Conservation (phyloP, 495 filamentous ascomycete species). For the Darksidea phi region DNA sequence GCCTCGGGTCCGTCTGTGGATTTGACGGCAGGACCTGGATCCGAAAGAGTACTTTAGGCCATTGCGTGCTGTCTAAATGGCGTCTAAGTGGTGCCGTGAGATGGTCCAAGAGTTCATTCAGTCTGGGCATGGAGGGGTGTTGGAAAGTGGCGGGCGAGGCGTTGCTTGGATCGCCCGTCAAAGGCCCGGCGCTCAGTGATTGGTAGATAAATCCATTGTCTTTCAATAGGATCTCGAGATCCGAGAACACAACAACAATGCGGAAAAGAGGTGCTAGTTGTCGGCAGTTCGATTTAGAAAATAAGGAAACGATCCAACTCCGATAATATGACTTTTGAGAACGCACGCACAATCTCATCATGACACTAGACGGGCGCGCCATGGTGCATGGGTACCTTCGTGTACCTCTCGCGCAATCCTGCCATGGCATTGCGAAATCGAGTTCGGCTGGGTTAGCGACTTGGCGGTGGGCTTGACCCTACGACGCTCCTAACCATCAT, state of each 20-base stretch:
- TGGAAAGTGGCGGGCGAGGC: neutral
- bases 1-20: neutral
- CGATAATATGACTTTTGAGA: neutral
- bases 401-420: slow-evolving; percentile 18
- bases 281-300: neutral
- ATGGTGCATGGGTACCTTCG: neutral
- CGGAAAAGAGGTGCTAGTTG: neutral
- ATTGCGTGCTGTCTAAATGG: slow-evolving; percentile 19
- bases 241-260: neutral
- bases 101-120: slow-evolving; percentile 23
- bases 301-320: no score
- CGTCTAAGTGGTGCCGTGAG: neutral
- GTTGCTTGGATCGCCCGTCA: slow-evolving; percentile 3
- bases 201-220: neutral
- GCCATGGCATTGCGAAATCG: slow-evolving; percentile 26
- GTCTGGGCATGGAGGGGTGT: slow-evolving; percentile 16
- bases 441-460: slow-evolving; percentile 1
- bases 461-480: slow-evolving; percentile 4
- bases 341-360: neutral
- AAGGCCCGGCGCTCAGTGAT: neutral
- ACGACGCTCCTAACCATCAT: neutral
- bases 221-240: neutral
- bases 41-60: neutral
- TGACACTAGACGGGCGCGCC: neutral
- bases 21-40: slow-evolving; percentile 15